Conservation (phyloP, 2,329 filamentous ascomycete genomes). For the Penicillium janthinellum region DNA sequence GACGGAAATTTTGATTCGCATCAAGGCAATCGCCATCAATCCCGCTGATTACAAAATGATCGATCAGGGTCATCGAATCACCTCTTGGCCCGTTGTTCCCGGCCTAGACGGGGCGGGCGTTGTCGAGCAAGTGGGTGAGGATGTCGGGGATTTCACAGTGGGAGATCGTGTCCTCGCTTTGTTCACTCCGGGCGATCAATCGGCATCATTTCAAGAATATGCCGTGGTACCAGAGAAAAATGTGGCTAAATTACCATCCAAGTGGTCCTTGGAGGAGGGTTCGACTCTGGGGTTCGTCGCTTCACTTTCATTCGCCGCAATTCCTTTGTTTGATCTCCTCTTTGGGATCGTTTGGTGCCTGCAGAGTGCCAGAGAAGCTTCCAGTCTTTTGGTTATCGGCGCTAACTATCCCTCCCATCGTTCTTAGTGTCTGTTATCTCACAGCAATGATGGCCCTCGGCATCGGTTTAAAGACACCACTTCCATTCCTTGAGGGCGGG, state of each 20-base stretch:
- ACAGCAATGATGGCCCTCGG: conserved; percentile 15
- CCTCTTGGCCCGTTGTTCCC: conserved; percentile 37
- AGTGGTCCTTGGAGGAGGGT: conserved; percentile 9
- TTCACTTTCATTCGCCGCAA: background rate
- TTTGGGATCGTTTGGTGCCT: background rate
- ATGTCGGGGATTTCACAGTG: conserved; percentile 22
- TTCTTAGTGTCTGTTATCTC: conserved; percentile 7
- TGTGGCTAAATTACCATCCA: conserved; percentile 6
- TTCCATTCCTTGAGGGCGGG: conserved; percentile 23
- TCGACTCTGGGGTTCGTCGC: conserved; percentile 10
- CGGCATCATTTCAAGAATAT: conserved; percentile 8
- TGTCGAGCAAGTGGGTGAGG: conserved; percentile 36
- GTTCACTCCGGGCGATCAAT: conserved; percentile 3
- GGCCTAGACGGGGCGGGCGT: conserved; percentile 40
- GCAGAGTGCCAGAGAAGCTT: background rate
- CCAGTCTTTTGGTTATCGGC: background rate
- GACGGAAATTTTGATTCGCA: conserved; percentile 36
- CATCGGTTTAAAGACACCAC: conserved; percentile 4
- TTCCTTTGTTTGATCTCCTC: background rate
- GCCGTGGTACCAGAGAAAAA: conserved; percentile 2
- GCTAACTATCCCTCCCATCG: background rate
- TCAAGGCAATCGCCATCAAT: conserved; percentile 38
- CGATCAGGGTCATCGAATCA: conserved; percentile 30
- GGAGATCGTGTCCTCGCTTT: background rate
- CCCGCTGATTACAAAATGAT: conserved; percentile 39